Base-by-base conservation (phyloP, 306 rosid species). In the Fragaria ananassa region DNA sequence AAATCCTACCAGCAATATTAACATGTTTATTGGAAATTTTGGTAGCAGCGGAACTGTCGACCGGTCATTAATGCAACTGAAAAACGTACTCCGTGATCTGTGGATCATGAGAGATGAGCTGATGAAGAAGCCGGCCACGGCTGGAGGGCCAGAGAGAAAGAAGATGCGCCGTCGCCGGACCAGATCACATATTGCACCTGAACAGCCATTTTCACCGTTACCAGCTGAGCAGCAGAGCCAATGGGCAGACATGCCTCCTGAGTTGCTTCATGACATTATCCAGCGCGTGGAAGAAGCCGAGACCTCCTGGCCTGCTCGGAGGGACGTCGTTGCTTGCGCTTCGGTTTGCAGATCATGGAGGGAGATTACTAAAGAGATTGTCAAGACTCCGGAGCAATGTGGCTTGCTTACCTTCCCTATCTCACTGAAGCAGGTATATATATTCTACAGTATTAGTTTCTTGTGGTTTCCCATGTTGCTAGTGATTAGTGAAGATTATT, bases 271-370 rank as follows among this genome's bases (percentile, higher is more conserved):
- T 29, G 96, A 94, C 88, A 86, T 94, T 77, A 90, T 94, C 69
- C 92, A 92, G 79, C 90, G 96, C 65, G 90, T 94, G 56, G 98
- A 94, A 85, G 91, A 78, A 1, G 88, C 87, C 50, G 95, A 89
- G 72, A 84, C 85, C 44, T 73, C 96, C 2, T 94, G 97, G 98
- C 98, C 98, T 75, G 84, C 90, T 17, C 79, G 98, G 68, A 83
- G 93, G 67, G 95, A 83, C 19, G 73, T 94, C 14, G 91, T 92
- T 31, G 95, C 96, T 45, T 94, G 98, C 73, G 93, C 97, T 58
- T 94, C 93, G 19, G 96, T 94, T 85, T 94, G 98, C 74, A 83
- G 85, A 85, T 61, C 91, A 10, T 94, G 98, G 97, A 88, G 97
- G 82, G 76, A 85, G 56, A 82, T 92, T 70, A 89, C 98, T 1